Evolutionary conservation across 768 basidiomycete species (phyloP).

Genomic region (Austroboletus eburneus): DNA sequence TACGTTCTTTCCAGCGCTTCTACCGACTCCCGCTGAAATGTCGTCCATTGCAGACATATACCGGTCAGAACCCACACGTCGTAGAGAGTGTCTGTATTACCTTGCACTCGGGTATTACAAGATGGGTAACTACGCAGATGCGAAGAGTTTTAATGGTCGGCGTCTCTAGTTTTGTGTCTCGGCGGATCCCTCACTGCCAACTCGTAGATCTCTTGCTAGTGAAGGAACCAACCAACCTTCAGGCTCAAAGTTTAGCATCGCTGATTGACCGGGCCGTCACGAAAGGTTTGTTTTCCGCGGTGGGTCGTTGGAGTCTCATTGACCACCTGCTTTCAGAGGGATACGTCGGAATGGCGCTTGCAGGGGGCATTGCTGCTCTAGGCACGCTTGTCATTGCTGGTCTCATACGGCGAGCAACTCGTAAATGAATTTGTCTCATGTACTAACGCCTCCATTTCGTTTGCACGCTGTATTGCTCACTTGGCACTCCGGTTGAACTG

Average conservation of each 20-base stretch:
- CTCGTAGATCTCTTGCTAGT: constrained; percentile 72
- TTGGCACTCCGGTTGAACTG: constrained; percentile 6
- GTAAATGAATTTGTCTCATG: constrained; percentile 32
- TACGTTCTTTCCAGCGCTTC: constrained; percentile 24
- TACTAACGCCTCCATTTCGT: constrained; percentile 13
- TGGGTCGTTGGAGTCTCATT: not conserved
- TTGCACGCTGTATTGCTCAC: constrained; percentile 15
- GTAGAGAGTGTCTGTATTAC: constrained; percentile 96
- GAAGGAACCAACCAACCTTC: constrained; percentile 91
- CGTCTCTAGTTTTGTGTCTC: not conserved
- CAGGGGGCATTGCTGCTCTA: constrained; percentile 84
- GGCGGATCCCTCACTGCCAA: constrained; percentile 1
- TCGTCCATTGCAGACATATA: constrained; percentile 69
- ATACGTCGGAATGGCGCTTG: constrained; percentile 97
- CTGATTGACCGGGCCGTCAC: constrained; percentile 85
- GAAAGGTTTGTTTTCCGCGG: constrained; percentile 51
- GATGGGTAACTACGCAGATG: constrained; percentile 91
- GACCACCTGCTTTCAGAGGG: constrained; percentile 57
- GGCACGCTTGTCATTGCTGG: constrained; percentile 71
- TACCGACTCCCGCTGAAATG: constrained; percentile 4
- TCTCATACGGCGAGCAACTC: constrained; percentile 78
- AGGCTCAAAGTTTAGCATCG: constrained; percentile 80
- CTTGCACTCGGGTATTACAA: constrained; percentile 96
- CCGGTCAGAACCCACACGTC: constrained; percentile 75
- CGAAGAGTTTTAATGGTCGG: constrained; percentile 89